Evolutionary conservation across 441 rosid species (phyloP).

Genomic region (Capsella rubella): DNA sequence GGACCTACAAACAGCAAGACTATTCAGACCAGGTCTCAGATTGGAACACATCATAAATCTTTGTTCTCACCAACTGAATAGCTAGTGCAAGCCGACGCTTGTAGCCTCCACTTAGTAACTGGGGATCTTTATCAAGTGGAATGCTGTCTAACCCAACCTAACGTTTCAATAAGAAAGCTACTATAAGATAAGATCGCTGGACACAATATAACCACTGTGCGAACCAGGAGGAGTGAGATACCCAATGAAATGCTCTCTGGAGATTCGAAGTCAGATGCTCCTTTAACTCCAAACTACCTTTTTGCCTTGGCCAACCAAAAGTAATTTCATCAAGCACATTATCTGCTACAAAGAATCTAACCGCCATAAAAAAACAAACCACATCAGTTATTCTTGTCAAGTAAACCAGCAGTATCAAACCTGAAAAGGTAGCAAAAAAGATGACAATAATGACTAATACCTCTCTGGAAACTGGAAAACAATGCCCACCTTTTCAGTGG

Average conservation of each 20-base stretch:
- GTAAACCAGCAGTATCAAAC: conserved; percentile 7
- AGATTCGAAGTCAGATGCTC: conserved; percentile 75
- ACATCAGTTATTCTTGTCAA: neutral
- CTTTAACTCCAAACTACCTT: conserved; percentile 61
- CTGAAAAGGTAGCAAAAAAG: conserved; percentile 25
- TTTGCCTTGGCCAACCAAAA: conserved; percentile 94
- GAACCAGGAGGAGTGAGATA: conserved; percentile 40
- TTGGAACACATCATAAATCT: neutral
- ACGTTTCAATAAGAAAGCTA: conserved; percentile 30
- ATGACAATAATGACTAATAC: conserved; percentile 43
- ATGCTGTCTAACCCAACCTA: conserved; percentile 89
- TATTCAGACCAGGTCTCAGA: conserved; percentile 17
- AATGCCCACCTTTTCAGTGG: conserved; percentile 84
- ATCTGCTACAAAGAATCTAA: conserved; percentile 88
- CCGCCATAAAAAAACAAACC: conserved; percentile 2
- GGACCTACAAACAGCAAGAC: conserved; percentile 59
- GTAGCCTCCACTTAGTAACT: conserved; percentile 91
- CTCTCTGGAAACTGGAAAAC: conserved; percentile 96
- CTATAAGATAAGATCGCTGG: conserved; percentile 20
- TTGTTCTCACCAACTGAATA: conserved; percentile 75
- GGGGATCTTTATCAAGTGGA: conserved; percentile 86
- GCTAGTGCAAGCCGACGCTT: conserved; percentile 95
- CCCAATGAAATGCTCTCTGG: conserved; percentile 92
- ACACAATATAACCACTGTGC: conserved; percentile 23
- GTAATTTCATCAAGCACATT: conserved; percentile 83